Evolutionary conservation across 1,284 basidiomycete species (phyloP).

Genomic region (Ceratobasidium sp.): DNA sequence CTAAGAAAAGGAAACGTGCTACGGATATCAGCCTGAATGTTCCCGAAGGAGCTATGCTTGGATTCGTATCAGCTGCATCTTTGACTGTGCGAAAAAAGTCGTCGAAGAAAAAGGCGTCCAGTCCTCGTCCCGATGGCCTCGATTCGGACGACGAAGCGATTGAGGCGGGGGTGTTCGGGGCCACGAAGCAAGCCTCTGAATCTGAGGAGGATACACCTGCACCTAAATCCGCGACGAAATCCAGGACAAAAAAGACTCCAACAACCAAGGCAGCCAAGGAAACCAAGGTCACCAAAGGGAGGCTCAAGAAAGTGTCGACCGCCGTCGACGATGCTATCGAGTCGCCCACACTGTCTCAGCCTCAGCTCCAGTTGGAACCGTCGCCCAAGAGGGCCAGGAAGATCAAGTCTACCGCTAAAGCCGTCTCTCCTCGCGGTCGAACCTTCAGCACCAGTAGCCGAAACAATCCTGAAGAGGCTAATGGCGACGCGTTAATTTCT

Average conservation of each 20-base stretch:
- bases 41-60: slow-evolving; percentile 68
- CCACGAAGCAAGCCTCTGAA: neutral
- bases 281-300: slow-evolving; percentile 37
- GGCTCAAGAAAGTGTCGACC: slow-evolving; percentile 44
- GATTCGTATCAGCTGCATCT: slow-evolving; percentile 71
- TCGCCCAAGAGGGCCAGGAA: slow-evolving; percentile 27
- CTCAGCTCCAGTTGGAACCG: slow-evolving; percentile 13
- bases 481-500: slow-evolving; percentile 56
- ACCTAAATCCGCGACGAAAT: slow-evolving; percentile 20
- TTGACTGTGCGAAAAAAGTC: slow-evolving; percentile 57
- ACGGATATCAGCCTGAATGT: slow-evolving; percentile 73
- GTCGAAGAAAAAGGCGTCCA: slow-evolving; percentile 45
- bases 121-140: slow-evolving; percentile 24
- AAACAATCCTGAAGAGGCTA: slow-evolving; percentile 36
- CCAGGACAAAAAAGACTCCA: slow-evolving; percentile 21
- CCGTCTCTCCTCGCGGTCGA: neutral
- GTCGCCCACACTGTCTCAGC: slow-evolving; percentile 31
- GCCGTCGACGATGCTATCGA: neutral
- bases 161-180: slow-evolving; percentile 35
- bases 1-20: slow-evolving; percentile 74
- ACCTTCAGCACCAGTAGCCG: slow-evolving; percentile 22
- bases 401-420: slow-evolving; percentile 41
- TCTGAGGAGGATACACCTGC: slow-evolving; percentile 9
- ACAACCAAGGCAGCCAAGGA: too few relatives aligned
- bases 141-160: slow-evolving; percentile 43